Evolutionary conservation across 2,329 filamentous ascomycete genomes (phyloP), one percentile per base, ranked within the genome.

Genomic region (Dactylellina cionopaga): DNA sequence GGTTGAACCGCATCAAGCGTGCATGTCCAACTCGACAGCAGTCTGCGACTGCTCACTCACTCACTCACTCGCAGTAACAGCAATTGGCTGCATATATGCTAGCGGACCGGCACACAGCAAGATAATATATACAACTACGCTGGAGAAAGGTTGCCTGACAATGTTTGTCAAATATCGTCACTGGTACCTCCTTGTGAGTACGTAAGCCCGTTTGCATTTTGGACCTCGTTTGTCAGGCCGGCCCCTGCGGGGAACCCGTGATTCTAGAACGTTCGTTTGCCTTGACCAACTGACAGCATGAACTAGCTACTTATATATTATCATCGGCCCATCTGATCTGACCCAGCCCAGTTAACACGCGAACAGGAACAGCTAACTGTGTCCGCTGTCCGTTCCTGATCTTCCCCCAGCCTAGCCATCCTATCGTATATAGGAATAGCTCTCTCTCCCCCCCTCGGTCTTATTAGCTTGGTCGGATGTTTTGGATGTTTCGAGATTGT

Each of bases 241-340:
- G n/a, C n/a, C n/a, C n/a, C n/a, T n/a, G n/a, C n/a, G n/a, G n/a
- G n/a, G n/a, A 44, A 52, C 54, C 54, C 63, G 54, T 59, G 63
- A 68, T 68, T 68, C 63, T 60, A 47, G 63, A 68, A 68, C 44
- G 35, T 68, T 68, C 63, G 63, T 47, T 47, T 44, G 54, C 37
- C 51, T 51, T 51, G 51, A 33, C 52, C 63, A 19, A 59, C 31
- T 59, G 63, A 58, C n/a, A n/a, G n/a, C n/a, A n/a, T n/a, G n/a
- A n/a, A n/a, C n/a, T 27, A 3, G 22, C 27, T 47, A 49, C 39
- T 49, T 37, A 46, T 64, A 64, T 54, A 24, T 27, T 25, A 46
- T 58, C 54, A 51, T 44, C 47, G 27, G 54, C 33, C 62, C 54
- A 51, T 68, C 52, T 68, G 63, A 68, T 68, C 63, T 31, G 43